Percentiles rank a stretch among this genome's conserved stretches.
These are phyloP conservation scores for Triadica sebifera DNA, from an alignment of 345 rosid genomes.

Conservation along the genomic window DNA sequence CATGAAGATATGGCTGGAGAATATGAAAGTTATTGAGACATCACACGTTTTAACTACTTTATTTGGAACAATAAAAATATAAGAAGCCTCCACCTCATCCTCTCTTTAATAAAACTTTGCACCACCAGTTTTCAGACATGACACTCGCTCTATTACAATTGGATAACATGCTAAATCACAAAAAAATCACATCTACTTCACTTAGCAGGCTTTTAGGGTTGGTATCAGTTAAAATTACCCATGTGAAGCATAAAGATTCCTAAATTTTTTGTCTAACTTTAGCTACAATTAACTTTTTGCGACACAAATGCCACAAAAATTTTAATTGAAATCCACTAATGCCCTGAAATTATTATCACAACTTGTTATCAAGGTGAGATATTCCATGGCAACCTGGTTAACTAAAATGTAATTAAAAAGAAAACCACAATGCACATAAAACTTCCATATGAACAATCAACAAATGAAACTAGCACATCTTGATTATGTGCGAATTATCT, in stretches of 20 bases:
- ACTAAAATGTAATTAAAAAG: too few species aligned
- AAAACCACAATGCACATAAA: background rate
- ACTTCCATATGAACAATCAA: background rate
- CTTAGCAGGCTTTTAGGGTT: too few species aligned
- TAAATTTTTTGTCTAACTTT: background rate
- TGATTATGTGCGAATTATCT: background rate
- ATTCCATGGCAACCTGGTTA: background rate
- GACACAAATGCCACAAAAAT: too few species aligned
- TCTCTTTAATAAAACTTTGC: background rate
- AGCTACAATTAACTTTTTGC: background rate
- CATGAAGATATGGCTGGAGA: conserved; percentile 92
- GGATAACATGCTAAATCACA: background rate
- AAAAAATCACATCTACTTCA: background rate
- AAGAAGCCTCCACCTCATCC: background rate
- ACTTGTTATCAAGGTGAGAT: background rate
- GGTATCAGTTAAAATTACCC: background rate
- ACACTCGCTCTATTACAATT: background rate
- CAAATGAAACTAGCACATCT: background rate
- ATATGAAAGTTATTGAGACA: background rate
- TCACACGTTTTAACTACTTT: background rate
- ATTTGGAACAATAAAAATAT: background rate
- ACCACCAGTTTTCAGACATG: background rate
- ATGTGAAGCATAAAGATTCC: background rate
- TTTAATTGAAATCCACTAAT: background rate
- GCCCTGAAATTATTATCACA: background rate